Base-by-base conservation (phyloP, 2,329 filamentous ascomycete species). In the Ascochyta lentis region DNA sequence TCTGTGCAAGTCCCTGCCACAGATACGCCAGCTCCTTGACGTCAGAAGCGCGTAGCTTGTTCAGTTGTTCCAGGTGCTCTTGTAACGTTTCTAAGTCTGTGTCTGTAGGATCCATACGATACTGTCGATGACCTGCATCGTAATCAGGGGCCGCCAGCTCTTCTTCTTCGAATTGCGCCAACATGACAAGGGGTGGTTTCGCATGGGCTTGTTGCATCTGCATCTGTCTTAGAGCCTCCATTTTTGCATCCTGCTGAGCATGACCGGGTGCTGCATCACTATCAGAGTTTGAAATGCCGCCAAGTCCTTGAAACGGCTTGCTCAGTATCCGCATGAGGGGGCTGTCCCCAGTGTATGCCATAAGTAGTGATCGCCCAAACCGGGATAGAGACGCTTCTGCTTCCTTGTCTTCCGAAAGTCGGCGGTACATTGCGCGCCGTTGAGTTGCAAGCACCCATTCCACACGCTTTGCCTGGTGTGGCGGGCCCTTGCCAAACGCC, bases 91-190 rank as follows among this genome's bases (percentile, higher is more conserved):
- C 50, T 9, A 39, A 24, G 23, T 68, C 61, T 13, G 55, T 51
- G 4, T 54, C 53, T 2, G 31, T 4, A 13, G 61, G 47, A 0
- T 41, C 39, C 48, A 64, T 58, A 6, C 39, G 48, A 41, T 65
- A 68, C 13, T 48, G 52, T n/a, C 65, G 63, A 27, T 51, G 50
- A 8, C 56, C 60, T 5, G 50, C 19, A 7, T 58, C 59, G 6
- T 65, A 42, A 29, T 67, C 65, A 15, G 59, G 65, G 10, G 56
- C 64, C 7, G 47, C 45, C 26, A 67, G 49, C 39, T 62, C 64
- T n/a, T 39, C 49, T 42, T 56, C 47, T 3, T 58, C 54, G 24
- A 66, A 64, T 6, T 59, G 49, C 10, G 58, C 27, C 16, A 58
- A 33, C n/a, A 67, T 42, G 6, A 44, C 24, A n/a, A 61, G n/a